Evolutionary conservation across 139 green algal genomes (phyloP), one percentile per base, ranked within the genome.

Genomic region (Chlorokybus atmophyticus): DNA sequence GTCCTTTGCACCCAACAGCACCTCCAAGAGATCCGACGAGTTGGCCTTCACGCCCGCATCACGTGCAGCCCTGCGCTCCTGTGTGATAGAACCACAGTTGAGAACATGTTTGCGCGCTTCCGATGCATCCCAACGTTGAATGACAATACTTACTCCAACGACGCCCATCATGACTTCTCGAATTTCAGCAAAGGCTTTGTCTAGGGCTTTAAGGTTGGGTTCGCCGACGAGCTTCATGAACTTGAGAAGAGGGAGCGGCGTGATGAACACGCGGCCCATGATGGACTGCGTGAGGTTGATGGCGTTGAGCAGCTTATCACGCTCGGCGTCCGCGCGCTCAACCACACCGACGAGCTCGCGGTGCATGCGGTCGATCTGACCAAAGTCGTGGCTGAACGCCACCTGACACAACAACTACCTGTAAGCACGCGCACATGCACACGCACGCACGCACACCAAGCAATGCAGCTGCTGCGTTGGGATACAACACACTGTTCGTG

Each of bases 261-360:
- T 84, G 55, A 87, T 84, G 66, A 87, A 87, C 44, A 87, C 64
- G 38, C 79, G 10, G 4, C 67, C 79, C 44, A 87, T 75, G 25
- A 71, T 57, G 53, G 70, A 40, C 41, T 55, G 52, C n/a, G 47
- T 66, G 23, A 54, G 59, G 56, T 85, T 85, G 7, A 84, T 71
- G 0, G 77, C 77, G 53, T 67, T 72, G 47, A 85, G 71, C 44
- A 85, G 57, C 44, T 41, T 39, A 32, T 84, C 77, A 23, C 14
- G 5, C 21, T 66, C 50, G 10, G 64, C 39, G 24, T 41, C 59
- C 4, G 19, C 38, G 5, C 51, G 4, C 30, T 7, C 24, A 2
- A 49, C 58, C 26, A n/a, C n/a, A 21, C 8, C 42, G 23, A 49
- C 21, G 0, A 41, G 35, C 24, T 60, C 50, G 5, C 26, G 28